Base-by-base conservation (phyloP, 2,329 filamentous ascomycete species). In the Lecanicillium sp. region DNA sequence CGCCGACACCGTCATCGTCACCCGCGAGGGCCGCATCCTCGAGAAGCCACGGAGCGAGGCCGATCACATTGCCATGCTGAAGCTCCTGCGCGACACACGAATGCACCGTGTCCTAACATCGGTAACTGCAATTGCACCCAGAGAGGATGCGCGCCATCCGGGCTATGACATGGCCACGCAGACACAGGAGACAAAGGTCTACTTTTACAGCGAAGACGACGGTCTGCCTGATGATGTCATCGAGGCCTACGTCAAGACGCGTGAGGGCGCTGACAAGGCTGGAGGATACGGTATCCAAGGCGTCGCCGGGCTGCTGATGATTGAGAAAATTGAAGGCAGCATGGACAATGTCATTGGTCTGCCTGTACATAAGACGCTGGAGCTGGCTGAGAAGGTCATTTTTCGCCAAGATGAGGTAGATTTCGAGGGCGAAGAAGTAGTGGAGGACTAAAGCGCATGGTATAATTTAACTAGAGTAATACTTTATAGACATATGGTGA, bases 251-350 rank as follows among this genome's bases (percentile, higher is more conserved):
- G 85, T 90, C 50, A 78, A 75, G 60, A 96, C 91, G 19, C 77
- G 91, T 48, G 93, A 98, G 72, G 93, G 93, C 2, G 90, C 82
- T 10, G 93, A 97, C 67, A 98, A 97, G 73, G 93, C 93, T 0
- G 93, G 93, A 2, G 93, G 93, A 0, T 98, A 98, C 66, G 93
- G 89, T 1, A 79, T 98, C 45, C 93, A 98, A 67, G 93, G 91
- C 0, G 73, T 91, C 10, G 93, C 87, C 2, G 85, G 87, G 8
- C 83, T 96, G 63, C 74, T 98, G 51, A 67, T 98, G 49, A 83
- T 98, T 11, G 90, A 96, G 64, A 85, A 78, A 65, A 86, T 98
- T 55, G 87, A 95, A 54, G 93, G 93, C 10, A 83, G 81, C 47
- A 87, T 89, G 59, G 93, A 98, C 71, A 97, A 97, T 65, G 93